These are phyloP conservation scores for Dothideomycetidae sp. DNA, from an alignment of 2,329 filamentous ascomycete species.

Conservation along the genomic window DNA sequence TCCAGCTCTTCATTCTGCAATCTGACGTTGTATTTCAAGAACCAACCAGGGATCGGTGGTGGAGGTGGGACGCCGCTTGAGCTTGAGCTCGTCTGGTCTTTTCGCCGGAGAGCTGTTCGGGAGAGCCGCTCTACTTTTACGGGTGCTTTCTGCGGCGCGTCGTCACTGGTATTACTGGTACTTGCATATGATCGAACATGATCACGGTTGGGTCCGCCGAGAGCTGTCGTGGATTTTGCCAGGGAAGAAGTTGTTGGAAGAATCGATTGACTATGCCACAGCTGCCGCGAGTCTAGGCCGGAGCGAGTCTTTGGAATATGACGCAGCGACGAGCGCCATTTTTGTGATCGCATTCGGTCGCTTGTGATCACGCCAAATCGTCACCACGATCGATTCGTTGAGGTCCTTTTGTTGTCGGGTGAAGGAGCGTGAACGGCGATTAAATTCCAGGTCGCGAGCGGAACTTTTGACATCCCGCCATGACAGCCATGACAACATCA, in stretches of 20 bases:
- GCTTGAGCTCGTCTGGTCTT: slow-evolving; percentile 9
- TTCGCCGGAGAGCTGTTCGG: slow-evolving; percentile 2
- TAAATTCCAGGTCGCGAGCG: too few species aligned
- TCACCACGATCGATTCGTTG: too few species aligned
- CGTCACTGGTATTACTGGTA: too few species aligned
- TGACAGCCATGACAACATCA: too few species aligned
- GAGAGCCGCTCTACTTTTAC: neutral
- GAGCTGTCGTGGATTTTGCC: too few species aligned
- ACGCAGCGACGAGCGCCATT: slow-evolving; percentile 12
- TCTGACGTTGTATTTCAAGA: slow-evolving; percentile 24
- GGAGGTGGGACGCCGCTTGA: slow-evolving; percentile 13
- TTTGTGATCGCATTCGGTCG: slow-evolving; percentile 12
- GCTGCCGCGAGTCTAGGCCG: neutral
- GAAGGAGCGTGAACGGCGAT: too few species aligned
- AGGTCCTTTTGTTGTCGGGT: too few species aligned
- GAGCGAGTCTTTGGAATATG: slow-evolving; percentile 7
- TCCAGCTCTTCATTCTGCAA: slow-evolving; percentile 12
- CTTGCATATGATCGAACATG: too few species aligned
- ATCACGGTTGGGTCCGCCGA: too few species aligned
- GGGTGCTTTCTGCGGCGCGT: too few species aligned
- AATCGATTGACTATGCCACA: neutral
- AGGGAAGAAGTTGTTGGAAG: neutral
- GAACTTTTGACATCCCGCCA: too few species aligned
- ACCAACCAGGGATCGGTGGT: slow-evolving; percentile 25
- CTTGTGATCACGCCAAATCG: neutral